Evolutionary conservation across 1,139 yeast genomes (phyloP).

Genomic region (Lodderomyces margitis): DNA sequence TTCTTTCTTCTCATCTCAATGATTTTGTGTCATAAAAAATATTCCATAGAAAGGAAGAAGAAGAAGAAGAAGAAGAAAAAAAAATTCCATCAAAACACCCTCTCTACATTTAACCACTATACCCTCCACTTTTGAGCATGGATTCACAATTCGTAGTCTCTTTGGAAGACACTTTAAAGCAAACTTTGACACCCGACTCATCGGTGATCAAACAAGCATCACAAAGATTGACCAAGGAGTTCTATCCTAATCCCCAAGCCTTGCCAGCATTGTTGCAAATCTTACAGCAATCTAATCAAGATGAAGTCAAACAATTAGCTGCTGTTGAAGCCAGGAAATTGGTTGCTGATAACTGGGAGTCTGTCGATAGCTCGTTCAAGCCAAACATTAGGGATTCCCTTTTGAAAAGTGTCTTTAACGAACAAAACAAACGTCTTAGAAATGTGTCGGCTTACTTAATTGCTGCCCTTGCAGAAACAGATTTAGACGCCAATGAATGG

Average conservation of each 20-base stretch:
- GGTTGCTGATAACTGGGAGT: conserved; percentile 69
- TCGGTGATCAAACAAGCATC: conserved; percentile 82
- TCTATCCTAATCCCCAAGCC: conserved; percentile 68
- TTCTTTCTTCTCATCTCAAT: conserved; percentile 3
- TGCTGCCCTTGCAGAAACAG: conserved; percentile 79
- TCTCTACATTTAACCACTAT: not conserved
- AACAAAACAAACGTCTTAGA: conserved; percentile 62
- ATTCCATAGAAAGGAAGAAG: not conserved
- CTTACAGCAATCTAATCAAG: conserved; percentile 63
- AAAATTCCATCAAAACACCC: conserved; percentile 2
- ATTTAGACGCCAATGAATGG: conserved; percentile 70
- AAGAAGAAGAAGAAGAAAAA: conserved; percentile 8
- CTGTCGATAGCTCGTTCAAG: conserved; percentile 51
- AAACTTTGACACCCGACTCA: conserved; percentile 75
- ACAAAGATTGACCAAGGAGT: conserved; percentile 66
- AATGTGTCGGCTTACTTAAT: conserved; percentile 89
- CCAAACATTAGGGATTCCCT: conserved; percentile 64
- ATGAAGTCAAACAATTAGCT: conserved; percentile 75
- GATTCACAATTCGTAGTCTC: conserved; percentile 67
- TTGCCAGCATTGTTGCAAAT: conserved; percentile 83
- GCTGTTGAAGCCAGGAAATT: conserved; percentile 95
- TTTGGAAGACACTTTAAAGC: conserved; percentile 75
- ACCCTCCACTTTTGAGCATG: conserved; percentile 34
- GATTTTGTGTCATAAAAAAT: not conserved
- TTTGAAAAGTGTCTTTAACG: conserved; percentile 64